These are phyloP conservation scores for Bombardia bombarda DNA, from an alignment of 495 filamentous ascomycete species.

Conservation along the genomic window DNA sequence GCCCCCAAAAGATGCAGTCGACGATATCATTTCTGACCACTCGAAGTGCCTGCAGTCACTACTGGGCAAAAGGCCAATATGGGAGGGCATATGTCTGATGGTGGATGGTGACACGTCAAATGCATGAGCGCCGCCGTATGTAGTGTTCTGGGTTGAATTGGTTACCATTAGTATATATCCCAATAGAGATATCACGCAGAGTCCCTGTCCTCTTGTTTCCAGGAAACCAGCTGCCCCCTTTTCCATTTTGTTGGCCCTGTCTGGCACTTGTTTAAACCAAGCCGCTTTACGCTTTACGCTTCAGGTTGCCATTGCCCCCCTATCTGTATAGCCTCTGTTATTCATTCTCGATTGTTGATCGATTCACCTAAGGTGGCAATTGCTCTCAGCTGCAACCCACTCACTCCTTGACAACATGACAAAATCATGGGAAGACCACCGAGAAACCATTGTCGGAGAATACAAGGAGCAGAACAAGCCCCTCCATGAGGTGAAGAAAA, in stretches of 20 bases:
- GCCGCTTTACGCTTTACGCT: not conserved
- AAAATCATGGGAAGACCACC: conserved; percentile 33
- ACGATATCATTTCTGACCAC: not conserved
- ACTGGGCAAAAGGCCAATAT: not conserved
- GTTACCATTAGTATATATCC: too few relatives aligned
- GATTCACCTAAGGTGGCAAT: not conserved
- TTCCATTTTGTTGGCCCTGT: not conserved
- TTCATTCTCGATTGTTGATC: not conserved
- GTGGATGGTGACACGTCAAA: not conserved
- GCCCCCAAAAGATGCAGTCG: not conserved
- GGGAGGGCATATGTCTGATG: not conserved
- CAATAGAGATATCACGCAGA: not conserved
- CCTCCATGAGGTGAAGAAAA: conserved; percentile 31
- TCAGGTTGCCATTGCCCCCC: not conserved
- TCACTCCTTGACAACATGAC: conserved; percentile 26
- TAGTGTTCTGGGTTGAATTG: too few relatives aligned
- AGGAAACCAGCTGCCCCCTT: not conserved
- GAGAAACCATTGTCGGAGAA: conserved; percentile 26
- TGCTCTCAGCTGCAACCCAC: not conserved
- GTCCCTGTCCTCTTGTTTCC: not conserved
- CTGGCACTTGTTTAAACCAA: not conserved
- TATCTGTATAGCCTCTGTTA: not conserved
- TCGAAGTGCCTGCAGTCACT: not conserved
- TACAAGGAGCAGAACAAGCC: conserved; percentile 35
- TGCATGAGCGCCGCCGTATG: too few relatives aligned